Base-by-base conservation (phyloP, 352 stramenopile species). In the Sclerospora graminicola region DNA sequence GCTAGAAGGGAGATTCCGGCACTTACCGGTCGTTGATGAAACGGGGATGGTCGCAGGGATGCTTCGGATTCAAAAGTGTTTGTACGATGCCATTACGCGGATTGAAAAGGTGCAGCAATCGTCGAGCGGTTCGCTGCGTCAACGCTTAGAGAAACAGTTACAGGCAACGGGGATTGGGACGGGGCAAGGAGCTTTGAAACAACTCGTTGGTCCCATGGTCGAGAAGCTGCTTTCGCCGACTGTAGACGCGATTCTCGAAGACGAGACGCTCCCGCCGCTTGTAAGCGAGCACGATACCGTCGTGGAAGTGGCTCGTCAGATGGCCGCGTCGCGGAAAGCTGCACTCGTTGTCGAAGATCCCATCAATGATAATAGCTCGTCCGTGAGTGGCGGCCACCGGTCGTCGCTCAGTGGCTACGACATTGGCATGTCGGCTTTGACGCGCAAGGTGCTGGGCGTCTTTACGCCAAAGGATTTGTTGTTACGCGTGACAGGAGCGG, bases 381-480 rank as follows among this genome's bases (percentile, higher is more conserved):
- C 54, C 23, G 45, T 68, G 5, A 74, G 53, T 48, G 58, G 58
- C 8, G 58, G 58, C 14, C 59, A 58, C 32, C 54, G 54, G 5
- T 63, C 64, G 36, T 69, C 63, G 5, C 34, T 69, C 8, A 63
- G 55, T 33, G 51, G 57, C 18, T 76, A 63, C 37, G 62, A 70
- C 8, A 64, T 66, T 26, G 78, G 74, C 5, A 65, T 46, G 1
- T 68, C 59, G 5, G 59, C 59, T 27, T 28, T 68, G 8, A 68
- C 54, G 14, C 49, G 59, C 39, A 92, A 91, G 65, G 57, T 73
- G 14, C 59, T 99, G 11, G 95, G 95, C 50, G 97, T 99, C 42
- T 97, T 99, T 54, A 98, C 94, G 0, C 95, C 96, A 4, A 98
- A 98, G 63, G 95, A 99, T 69, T 64, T 99, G 54, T 82, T 99